Percentiles rank a stretch among this genome's conserved stretches.
Evolutionary conservation across 306 rosid species (phyloP).

Genomic region (Cucumis hystrix): DNA sequence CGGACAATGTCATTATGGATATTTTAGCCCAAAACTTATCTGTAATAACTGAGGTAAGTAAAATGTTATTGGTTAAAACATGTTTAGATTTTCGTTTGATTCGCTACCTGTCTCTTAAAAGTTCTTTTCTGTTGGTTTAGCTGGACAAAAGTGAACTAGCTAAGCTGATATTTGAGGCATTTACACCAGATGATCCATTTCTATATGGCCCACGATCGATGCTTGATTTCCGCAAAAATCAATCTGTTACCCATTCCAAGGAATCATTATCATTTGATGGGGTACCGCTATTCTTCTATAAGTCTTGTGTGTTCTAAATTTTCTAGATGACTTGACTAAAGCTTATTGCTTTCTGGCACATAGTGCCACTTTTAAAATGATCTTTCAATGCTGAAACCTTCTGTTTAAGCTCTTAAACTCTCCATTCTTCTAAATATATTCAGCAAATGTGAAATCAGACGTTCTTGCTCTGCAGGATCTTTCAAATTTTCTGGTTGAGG

Average conservation of each 20-base stretch:
- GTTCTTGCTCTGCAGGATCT: slow-evolving; percentile 45
- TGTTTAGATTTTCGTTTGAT: background rate
- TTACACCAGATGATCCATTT: slow-evolving; percentile 78
- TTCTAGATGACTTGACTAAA: background rate
- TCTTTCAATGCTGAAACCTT: background rate
- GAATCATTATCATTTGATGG: slow-evolving; percentile 46
- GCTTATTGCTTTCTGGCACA: background rate
- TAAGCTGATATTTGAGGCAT: slow-evolving; percentile 49
- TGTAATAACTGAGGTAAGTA: slow-evolving; percentile 62
- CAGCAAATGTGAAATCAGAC: background rate
- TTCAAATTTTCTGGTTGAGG: slow-evolving; percentile 46
- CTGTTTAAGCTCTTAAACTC: background rate
- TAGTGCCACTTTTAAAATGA: background rate
- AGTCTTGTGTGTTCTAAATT: background rate
- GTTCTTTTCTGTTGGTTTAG: slow-evolving; percentile 37
- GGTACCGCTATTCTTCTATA: slow-evolving; percentile 15
- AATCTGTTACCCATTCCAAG: slow-evolving; percentile 23
- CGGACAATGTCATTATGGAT: slow-evolving; percentile 32
- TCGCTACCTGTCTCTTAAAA: background rate
- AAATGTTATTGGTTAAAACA: background rate
- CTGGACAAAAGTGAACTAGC: slow-evolving; percentile 46
- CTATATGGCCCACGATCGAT: slow-evolving; percentile 70
- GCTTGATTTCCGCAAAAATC: slow-evolving; percentile 32
- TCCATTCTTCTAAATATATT: background rate
- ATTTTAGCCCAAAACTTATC: slow-evolving; percentile 47